These are phyloP conservation scores for Magnolia sinica DNA, from an alignment of 164 flowering plant genomes.

Conservation along the genomic window DNA sequence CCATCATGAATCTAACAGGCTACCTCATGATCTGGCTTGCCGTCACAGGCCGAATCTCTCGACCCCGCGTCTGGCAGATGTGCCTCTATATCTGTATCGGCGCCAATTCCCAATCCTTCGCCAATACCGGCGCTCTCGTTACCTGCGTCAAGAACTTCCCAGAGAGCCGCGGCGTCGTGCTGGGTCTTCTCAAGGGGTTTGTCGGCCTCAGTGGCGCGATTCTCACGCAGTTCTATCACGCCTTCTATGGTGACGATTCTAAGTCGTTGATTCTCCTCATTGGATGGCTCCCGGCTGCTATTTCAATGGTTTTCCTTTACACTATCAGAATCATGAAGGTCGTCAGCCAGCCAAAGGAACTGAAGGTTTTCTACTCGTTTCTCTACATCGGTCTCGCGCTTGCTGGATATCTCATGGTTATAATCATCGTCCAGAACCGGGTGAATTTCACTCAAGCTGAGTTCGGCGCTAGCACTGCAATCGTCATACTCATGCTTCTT, in stretches of 20 bases:
- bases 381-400: slow-evolving; percentile 31
- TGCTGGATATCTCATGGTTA: slow-evolving; percentile 30
- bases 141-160: slow-evolving; percentile 64
- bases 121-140: slow-evolving; percentile 59
- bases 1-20: slow-evolving; percentile 48
- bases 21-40: slow-evolving; percentile 66
- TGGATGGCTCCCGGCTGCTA: slow-evolving; percentile 31
- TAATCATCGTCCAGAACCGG: slow-evolving; percentile 26
- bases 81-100: slow-evolving; percentile 53
- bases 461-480: slow-evolving; percentile 14
- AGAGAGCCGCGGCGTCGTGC: slow-evolving; percentile 50
- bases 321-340: slow-evolving; percentile 29
- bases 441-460: slow-evolving; percentile 15
- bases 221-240: slow-evolving; percentile 50
- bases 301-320: slow-evolving; percentile 29
- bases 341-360: slow-evolving; percentile 21
- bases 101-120: slow-evolving; percentile 53
- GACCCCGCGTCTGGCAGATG: slow-evolving; percentile 59
- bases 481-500: slow-evolving; percentile 22
- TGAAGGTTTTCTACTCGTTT: slow-evolving; percentile 26
- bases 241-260: slow-evolving; percentile 33
- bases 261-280: slow-evolving; percentile 28
- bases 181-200: slow-evolving; percentile 57
- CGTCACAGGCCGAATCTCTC: slow-evolving; percentile 32
- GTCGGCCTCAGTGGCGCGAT: slow-evolving; percentile 70